Conservation (phyloP, 2,329 filamentous ascomycete species). For the Coniosporium tulheliwenetii region DNA sequence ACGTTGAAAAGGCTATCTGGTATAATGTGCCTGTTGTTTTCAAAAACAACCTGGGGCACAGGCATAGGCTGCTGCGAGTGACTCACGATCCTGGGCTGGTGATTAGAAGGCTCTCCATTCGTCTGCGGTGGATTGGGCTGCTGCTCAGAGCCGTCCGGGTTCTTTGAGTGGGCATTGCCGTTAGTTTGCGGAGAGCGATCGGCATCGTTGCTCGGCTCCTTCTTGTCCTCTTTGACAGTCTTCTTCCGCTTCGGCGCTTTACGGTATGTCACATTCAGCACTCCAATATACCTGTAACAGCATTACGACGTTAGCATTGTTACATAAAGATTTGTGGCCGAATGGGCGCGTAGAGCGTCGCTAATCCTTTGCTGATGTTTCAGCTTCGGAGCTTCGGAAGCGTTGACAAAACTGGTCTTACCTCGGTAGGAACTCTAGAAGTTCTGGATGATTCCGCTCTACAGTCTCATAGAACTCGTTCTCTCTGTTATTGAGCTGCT, state of each 20-base stretch:
- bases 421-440: slow-evolving; percentile 81
- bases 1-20: slow-evolving; percentile 67
- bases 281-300: slow-evolving; percentile 70
- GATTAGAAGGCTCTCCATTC: slow-evolving; percentile 2
- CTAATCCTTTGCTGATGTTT: slow-evolving; percentile 22
- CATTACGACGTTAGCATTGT: slow-evolving; percentile 15
- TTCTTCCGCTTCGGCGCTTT: slow-evolving; percentile 55
- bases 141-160: neutral
- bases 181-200: slow-evolving; percentile 4
- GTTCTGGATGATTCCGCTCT: slow-evolving; percentile 75
- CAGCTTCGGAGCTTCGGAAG: slow-evolving; percentile 18
- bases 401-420: slow-evolving; percentile 12
- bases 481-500: slow-evolving; percentile 93
- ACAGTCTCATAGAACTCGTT: slow-evolving; percentile 98
- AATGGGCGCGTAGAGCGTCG: neutral
- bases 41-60: slow-evolving; percentile 80
- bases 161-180: neutral
- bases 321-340: slow-evolving; percentile 1
- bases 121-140: neutral
- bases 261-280: slow-evolving; percentile 89
- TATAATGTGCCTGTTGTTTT: slow-evolving; percentile 87
- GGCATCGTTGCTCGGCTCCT: slow-evolving; percentile 11
- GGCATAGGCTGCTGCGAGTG: slow-evolving; percentile 63
- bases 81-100: slow-evolving; percentile 40
- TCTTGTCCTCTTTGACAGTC: slow-evolving; percentile 15